Evolutionary conservation across 495 filamentous ascomycete genomes (phyloP).

Genomic region (Neurospora sp.): DNA sequence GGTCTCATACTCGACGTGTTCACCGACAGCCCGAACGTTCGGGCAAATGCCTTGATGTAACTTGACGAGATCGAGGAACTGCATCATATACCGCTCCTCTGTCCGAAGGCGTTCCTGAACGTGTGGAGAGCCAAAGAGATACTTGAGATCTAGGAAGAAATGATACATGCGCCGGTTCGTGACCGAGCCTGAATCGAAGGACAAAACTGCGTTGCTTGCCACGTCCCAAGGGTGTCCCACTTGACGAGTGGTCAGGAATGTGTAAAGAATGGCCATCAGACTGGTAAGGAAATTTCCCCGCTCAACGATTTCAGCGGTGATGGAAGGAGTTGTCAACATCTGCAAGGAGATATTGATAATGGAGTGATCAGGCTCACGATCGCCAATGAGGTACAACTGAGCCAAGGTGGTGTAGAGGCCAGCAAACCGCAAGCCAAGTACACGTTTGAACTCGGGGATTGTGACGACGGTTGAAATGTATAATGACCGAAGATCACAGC

Average conservation of each 20-base stretch:
- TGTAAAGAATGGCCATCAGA: slow-evolving; percentile 92
- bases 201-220: slow-evolving; percentile 68
- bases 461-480: slow-evolving; percentile 95
- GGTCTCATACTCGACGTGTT: slow-evolving; percentile 96
- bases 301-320: slow-evolving; percentile 86
- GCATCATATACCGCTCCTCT: slow-evolving; percentile 77
- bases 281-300: slow-evolving; percentile 95
- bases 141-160: slow-evolving; percentile 88
- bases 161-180: slow-evolving; percentile 93
- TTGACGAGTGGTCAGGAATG: slow-evolving; percentile 89
- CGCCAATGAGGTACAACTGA: slow-evolving; percentile 91
- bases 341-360: slow-evolving; percentile 96
- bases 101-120: slow-evolving; percentile 72
- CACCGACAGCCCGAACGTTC: slow-evolving; percentile 79
- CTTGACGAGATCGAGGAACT: slow-evolving; percentile 92
- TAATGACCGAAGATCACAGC: slow-evolving; percentile 80
- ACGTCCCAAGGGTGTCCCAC: slow-evolving; percentile 88
- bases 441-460: slow-evolving; percentile 91
- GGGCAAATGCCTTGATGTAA: slow-evolving; percentile 95
- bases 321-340: slow-evolving; percentile 92
- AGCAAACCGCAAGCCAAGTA: slow-evolving; percentile 84
- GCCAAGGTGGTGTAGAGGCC: slow-evolving; percentile 88
- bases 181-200: slow-evolving; percentile 85
- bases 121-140: slow-evolving; percentile 76
- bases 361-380: slow-evolving; percentile 93